Evolutionary conservation across 2,329 filamentous ascomycete species (phyloP), one percentile per base, ranked within the genome.

Genomic region (Tricladium varicosporioides): DNA sequence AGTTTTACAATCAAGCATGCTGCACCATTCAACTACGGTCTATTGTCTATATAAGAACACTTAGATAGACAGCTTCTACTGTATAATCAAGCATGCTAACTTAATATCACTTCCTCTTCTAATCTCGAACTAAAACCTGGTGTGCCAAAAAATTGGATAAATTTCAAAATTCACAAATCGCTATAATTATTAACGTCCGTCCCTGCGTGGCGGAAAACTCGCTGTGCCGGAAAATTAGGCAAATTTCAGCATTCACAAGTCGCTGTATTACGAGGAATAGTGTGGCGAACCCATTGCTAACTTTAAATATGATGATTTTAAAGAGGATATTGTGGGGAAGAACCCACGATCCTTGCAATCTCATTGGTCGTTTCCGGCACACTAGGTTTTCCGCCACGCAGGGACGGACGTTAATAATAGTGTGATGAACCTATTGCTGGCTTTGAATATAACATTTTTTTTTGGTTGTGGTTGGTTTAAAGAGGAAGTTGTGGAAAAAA

Each of bases 321-420:
- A 57, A 57, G 45, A 48, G 31, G 22, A 57, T 22, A 27, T 47
- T 52, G 18, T 43, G 32, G 42, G 2, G 44, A 57, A 53, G 48
- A 52, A 53, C 18, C 49, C 48, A 48, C 44, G 45, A 57, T 57
- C 48, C 44, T 48, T 57, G 43, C 15, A 43, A 52, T 57, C 49
- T 57, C 43, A 57, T 57, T 57, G 54, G 54, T 53, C 40, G 48
- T 51, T 57, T 51, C 42, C 54, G 44, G 42, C 48, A 57, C 54
- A 48, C 54, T 33, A 48, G 54, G 54, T 54, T 54, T 54, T 54
- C 45, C 36, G 36, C 36, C 36, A 40, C 36, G 3, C 36, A 40
- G 36, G 36, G 36, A 40, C 36, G 36, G 36, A 40, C 36, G 36
- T 40, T 40, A 40, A n/a, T n/a, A n/a, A n/a, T n/a, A n/a, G n/a